Percentiles rank a stretch among this genome's conserved stretches.
phyloP scores from a whole-genome alignment of 805 yeast genomes.

The Limtongia smithiae region DNA sequence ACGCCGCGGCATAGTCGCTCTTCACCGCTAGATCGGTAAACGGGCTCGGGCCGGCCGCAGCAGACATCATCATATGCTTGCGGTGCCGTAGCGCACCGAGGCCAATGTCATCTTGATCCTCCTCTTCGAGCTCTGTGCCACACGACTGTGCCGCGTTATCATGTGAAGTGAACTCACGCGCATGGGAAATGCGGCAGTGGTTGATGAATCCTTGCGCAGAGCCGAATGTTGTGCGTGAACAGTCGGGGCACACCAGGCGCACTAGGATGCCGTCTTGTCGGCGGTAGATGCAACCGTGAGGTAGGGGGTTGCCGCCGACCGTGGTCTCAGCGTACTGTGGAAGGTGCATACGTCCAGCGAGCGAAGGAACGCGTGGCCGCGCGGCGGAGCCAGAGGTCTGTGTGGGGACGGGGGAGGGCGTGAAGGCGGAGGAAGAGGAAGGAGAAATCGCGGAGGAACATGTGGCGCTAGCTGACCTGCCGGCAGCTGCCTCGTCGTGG shows the following conservation, averaged over 20 bases:
- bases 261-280: conserved; percentile 63
- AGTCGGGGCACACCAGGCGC: conserved; percentile 61
- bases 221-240: conserved; percentile 66
- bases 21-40: conserved; percentile 2
- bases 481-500: not conserved
- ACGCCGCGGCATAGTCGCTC: conserved; percentile 17
- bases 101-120: conserved; percentile 49
- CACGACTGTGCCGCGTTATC: conserved; percentile 70
- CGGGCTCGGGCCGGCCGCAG: conserved; percentile 4
- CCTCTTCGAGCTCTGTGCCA: conserved; percentile 57
- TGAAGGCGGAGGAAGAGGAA: not conserved
- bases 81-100: conserved; percentile 58
- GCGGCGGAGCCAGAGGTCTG: not conserved
- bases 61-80: conserved; percentile 19
- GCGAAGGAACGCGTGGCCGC: conserved; percentile 6
- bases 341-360: conserved; percentile 9
- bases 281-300: conserved; percentile 30
- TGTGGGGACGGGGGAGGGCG: not conserved
- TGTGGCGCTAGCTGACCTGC: not conserved
- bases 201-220: conserved; percentile 78
- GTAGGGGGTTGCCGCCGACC: conserved; percentile 19
- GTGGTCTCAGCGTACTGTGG: conserved; percentile 19
- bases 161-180: conserved; percentile 65
- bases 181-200: conserved; percentile 71
- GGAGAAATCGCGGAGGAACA: not conserved